A percentile compares a stretch with the other conserved stretches of the same genome.
phyloP scores from a whole-genome alignment of 192 early-diverging fungal genomes.

The Allomyces macrogynus region DNA sequence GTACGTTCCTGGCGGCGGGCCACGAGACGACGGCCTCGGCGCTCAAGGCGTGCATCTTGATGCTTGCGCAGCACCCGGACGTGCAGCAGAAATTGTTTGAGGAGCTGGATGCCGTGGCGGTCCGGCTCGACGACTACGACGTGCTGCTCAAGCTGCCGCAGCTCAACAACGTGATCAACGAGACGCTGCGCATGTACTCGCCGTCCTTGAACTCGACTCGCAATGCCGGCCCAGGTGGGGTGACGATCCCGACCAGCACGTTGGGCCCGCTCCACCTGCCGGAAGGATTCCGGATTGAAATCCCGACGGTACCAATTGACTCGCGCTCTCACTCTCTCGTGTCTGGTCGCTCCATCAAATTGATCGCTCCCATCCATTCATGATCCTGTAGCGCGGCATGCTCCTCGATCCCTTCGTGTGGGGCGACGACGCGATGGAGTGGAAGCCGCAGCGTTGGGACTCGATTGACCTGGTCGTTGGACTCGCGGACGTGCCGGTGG shows the following conservation, averaged over 20 bases:
- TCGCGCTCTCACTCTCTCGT: too few relatives aligned
- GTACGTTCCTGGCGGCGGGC: background rate
- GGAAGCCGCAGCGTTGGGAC: background rate
- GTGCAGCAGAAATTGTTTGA: background rate
- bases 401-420: background rate
- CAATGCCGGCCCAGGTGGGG: too few relatives aligned
- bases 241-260: too few relatives aligned
- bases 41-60: background rate
- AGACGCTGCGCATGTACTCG: slow-evolving; percentile 1
- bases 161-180: background rate
- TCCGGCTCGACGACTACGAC: background rate
- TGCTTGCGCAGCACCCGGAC: background rate
- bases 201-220: background rate
- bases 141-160: background rate
- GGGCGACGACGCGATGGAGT: background rate
- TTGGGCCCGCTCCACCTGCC: too few relatives aligned
- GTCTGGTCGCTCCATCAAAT: too few relatives aligned
- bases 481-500: background rate
- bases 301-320: too few relatives aligned
- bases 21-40: background rate
- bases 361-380: too few relatives aligned
- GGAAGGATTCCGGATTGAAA: too few relatives aligned
- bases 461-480: background rate
- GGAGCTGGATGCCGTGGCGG: background rate
- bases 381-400: background rate